Evolutionary conservation across 83 land plant genomes (phyloP).

Genomic region (Isoetes engelmannii): DNA sequence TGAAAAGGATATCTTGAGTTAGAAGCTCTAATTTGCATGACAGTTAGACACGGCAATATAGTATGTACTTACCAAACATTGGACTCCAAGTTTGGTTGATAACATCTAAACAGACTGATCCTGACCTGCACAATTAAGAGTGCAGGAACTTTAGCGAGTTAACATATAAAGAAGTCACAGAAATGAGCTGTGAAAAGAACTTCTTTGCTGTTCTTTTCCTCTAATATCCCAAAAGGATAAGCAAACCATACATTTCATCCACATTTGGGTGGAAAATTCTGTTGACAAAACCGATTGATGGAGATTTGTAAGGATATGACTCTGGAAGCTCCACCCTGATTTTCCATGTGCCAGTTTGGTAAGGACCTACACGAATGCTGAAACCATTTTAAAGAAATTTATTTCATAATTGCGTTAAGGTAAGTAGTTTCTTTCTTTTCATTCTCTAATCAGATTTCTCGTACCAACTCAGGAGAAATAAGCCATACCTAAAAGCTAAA

Average conservation of each 20-base stretch:
- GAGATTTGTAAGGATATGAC: constrained; percentile 80
- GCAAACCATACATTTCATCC: constrained; percentile 56
- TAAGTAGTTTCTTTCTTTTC: too few species aligned
- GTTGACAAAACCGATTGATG: constrained; percentile 70
- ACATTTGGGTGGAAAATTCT: constrained; percentile 78
- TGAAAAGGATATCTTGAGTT: background rate
- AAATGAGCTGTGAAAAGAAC: too few species aligned
- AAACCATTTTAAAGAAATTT: too few species aligned
- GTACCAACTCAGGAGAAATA: too few species aligned
- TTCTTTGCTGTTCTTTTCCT: too few species aligned
- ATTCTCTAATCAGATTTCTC: too few species aligned
- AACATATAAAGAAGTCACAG: too few species aligned
- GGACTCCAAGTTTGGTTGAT: constrained; percentile 86
- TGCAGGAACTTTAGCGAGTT: too few species aligned
- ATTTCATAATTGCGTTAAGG: too few species aligned
- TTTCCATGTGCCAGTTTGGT: constrained; percentile 75
- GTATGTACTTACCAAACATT: constrained; percentile 54
- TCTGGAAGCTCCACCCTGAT: constrained; percentile 71
- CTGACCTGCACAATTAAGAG: constrained; percentile 45
- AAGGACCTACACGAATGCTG: constrained; percentile 41
- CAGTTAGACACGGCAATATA: background rate
- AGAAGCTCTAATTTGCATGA: background rate
- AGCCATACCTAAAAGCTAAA: too few species aligned
- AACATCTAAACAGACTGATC: constrained; percentile 71
- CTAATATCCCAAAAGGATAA: too few species aligned